Evolutionary conservation across 73 alveolate species (phyloP).

Genomic region (Paramecium pentaurelia): DNA sequence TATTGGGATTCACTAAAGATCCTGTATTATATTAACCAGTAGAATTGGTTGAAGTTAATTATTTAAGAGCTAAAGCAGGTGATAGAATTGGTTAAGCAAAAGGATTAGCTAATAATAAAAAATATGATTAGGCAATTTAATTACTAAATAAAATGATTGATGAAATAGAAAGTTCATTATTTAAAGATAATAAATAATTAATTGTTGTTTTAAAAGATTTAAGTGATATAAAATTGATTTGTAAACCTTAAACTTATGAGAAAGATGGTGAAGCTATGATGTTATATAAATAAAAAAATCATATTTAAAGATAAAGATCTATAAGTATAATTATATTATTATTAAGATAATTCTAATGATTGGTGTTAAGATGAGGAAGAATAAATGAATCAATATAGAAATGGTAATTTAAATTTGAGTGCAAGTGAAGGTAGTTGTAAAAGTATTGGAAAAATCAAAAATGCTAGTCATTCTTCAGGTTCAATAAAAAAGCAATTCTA

Average conservation of each 20-base stretch:
- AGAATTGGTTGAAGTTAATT: background rate
- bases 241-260: background rate
- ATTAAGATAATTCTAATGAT: background rate
- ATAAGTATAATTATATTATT: background rate
- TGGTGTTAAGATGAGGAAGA: background rate
- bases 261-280: background rate
- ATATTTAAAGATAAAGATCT: background rate
- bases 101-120: background rate
- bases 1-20: background rate
- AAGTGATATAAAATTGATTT: background rate
- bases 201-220: background rate
- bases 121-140: background rate
- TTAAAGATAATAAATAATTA: background rate
- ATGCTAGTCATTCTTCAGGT: background rate
- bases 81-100: background rate
- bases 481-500: background rate
- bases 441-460: background rate
- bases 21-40: background rate
- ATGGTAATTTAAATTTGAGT: conserved; percentile 6
- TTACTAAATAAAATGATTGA: background rate
- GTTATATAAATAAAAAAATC: background rate
- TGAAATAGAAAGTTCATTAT: background rate
- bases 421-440: background rate
- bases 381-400: background rate
- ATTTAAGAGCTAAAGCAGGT: conserved; percentile 2